Conservation (phyloP, 1,284 basidiomycete species). For the Retiboletus flavoniger region DNA sequence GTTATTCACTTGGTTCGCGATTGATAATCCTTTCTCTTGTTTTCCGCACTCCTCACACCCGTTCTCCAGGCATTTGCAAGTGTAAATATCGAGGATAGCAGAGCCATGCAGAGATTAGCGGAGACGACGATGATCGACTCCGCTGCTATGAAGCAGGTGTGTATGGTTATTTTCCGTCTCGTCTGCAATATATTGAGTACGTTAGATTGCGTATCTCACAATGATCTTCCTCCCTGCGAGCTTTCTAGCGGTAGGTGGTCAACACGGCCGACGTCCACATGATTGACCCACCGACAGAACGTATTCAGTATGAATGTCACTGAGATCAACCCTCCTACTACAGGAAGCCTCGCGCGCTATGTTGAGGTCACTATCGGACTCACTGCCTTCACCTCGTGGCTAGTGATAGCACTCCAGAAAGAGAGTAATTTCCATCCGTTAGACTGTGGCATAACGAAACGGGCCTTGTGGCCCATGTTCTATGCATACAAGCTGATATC, state of each 20-base stretch:
- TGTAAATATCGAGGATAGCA: slow-evolving; percentile 49
- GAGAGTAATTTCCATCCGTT: slow-evolving; percentile 26
- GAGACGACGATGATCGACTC: slow-evolving; percentile 48
- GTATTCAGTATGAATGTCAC: slow-evolving; percentile 42
- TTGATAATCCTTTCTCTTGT: not conserved
- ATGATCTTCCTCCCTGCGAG: slow-evolving; percentile 33
- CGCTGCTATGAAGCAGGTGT: slow-evolving; percentile 49
- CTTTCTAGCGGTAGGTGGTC: slow-evolving; percentile 39
- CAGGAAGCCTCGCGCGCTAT: slow-evolving; percentile 41
- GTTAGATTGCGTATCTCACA: slow-evolving; percentile 33
- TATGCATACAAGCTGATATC: slow-evolving; percentile 4
- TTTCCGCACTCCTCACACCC: not conserved
- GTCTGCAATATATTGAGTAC: slow-evolving; percentile 1
- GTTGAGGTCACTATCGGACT: slow-evolving; percentile 43
- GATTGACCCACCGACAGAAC: slow-evolving; percentile 21
- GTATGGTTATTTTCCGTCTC: not conserved
- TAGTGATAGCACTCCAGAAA: slow-evolving; percentile 34
- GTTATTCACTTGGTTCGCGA: slow-evolving; percentile 45
- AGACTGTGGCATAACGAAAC: not conserved
- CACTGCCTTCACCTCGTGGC: slow-evolving; percentile 51
- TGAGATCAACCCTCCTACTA: slow-evolving; percentile 34
- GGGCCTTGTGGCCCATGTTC: slow-evolving; percentile 21
- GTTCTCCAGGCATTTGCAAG: slow-evolving; percentile 45
- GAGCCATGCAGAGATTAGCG: slow-evolving; percentile 44
- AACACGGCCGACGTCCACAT: not conserved